Conservation (phyloP, 345 rosid species). For the Acer campestre region DNA sequence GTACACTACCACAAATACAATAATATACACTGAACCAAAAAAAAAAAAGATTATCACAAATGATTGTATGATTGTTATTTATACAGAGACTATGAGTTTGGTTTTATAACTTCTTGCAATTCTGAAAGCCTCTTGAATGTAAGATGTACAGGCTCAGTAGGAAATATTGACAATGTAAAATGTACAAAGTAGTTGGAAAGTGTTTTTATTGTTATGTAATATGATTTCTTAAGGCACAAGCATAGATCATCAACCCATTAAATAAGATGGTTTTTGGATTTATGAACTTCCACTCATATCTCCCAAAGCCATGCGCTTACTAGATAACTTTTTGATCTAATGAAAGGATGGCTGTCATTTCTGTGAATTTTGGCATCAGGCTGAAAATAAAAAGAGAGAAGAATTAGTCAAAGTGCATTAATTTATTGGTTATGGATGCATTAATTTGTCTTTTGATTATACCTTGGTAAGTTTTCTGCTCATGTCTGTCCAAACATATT, state of each 20-base stretch:
- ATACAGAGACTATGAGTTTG: neutral
- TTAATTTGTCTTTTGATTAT: neutral
- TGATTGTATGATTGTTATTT: neutral
- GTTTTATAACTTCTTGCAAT: neutral
- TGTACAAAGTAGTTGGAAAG: neutral
- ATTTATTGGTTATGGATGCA: neutral
- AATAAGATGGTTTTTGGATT: neutral
- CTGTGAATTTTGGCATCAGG: slow-evolving; percentile 7
- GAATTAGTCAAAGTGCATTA: neutral
- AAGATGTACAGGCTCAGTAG: neutral
- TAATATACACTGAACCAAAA: neutral
- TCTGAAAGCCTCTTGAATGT: neutral
- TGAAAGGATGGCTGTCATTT: neutral
- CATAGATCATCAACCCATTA: neutral
- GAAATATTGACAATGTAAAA: neutral
- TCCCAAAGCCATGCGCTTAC: neutral
- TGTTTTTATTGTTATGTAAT: neutral
- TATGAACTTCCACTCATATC: neutral
- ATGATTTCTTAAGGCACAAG: neutral
- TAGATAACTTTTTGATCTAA: neutral
- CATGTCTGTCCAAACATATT: neutral
- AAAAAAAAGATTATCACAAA: neutral
- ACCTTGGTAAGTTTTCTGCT: neutral
- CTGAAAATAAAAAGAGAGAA: neutral
- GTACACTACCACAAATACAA: neutral